Evolutionary conservation across 257 asterid genomes (phyloP).

Genomic region (Penstemon newberryi): DNA sequence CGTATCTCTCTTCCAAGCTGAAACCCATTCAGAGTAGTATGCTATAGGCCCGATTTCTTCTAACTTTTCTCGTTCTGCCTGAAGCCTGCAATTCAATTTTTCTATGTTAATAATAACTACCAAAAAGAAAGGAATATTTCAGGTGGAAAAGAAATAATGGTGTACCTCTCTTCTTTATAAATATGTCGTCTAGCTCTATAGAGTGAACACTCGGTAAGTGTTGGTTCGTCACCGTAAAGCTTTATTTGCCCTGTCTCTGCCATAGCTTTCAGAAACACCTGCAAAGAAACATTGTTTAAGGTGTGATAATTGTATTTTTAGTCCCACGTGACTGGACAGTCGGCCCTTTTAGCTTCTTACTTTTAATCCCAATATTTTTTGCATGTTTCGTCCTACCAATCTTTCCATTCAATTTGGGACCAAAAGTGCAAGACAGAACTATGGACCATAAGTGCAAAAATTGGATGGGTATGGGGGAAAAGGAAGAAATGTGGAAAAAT

Average conservation of each 20-base stretch:
- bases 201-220: conserved; percentile 80
- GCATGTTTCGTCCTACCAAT: too few relatives aligned
- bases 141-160: background rate
- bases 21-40: conserved; percentile 90
- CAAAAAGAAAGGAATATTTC: background rate
- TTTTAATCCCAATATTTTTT: too few relatives aligned
- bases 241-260: conserved; percentile 91
- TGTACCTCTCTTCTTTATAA: conserved; percentile 84
- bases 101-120: background rate
- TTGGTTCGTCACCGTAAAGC: conserved; percentile 89
- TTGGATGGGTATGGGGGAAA: too few relatives aligned
- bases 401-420: background rate
- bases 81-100: conserved; percentile 53
- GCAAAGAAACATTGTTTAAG: conserved; percentile 19
- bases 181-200: conserved; percentile 85
- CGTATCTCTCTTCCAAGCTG: conserved; percentile 83
- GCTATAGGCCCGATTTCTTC: conserved; percentile 73
- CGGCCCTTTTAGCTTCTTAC: too few relatives aligned
- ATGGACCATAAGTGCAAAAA: background rate
- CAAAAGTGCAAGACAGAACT: background rate
- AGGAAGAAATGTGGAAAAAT: too few relatives aligned
- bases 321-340: too few relatives aligned
- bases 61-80: conserved; percentile 69
- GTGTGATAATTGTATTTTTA: background rate
- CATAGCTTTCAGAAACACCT: conserved; percentile 98